Evolutionary conservation across 2,329 filamentous ascomycete genomes (phyloP), one percentile per base, ranked within the genome.

Genomic region (Colletotrichum euphorbiae): DNA sequence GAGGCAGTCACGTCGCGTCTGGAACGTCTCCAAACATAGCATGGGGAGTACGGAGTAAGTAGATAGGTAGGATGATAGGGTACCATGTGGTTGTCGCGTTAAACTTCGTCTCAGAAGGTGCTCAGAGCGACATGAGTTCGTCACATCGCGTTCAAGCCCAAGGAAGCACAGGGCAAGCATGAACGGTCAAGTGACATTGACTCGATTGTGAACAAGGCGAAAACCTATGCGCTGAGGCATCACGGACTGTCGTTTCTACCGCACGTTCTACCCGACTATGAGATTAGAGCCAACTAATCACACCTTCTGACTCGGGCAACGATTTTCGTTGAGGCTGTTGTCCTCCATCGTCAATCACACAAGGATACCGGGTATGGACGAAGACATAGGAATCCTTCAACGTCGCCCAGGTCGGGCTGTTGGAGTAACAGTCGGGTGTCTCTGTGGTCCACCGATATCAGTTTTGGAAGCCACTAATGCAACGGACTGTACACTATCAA

Each of bases 1-100:
- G 90, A 92, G 72, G 90, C 88, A 21, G 85, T 91, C 21, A 89
- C 85, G 71, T 83, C 83, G 64, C 83, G 90, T 64, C 78, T 93
- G 70, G 87, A 90, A 76, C 85, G 83, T 69, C 78, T 93, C 61
- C 80, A 82, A 70, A 67, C 69, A 46, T 65, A 65, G 55, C 36
- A 45, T 38, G 40, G 62, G 19, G 28, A 19, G 31, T 4, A 55
- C 17, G 33, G 17, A 31, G 50, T 8, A 17, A 15, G 28, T 52
- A 61, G 43, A 50, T 50, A 57, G 55, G 56, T 69, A 52, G 64
- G 65, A 54, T 50, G 42, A 36, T 40, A 65, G 55, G 54, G 60
- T 51, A 66, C 61, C 42, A 59, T n/a, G 36, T 46, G 33, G 33
- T 33, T 46, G 36, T 17, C 45, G 31, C 52, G 36, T 58, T 46